phyloP scores from a whole-genome alignment of 2,329 filamentous ascomycete species.

The Cladosporium sp. region DNA sequence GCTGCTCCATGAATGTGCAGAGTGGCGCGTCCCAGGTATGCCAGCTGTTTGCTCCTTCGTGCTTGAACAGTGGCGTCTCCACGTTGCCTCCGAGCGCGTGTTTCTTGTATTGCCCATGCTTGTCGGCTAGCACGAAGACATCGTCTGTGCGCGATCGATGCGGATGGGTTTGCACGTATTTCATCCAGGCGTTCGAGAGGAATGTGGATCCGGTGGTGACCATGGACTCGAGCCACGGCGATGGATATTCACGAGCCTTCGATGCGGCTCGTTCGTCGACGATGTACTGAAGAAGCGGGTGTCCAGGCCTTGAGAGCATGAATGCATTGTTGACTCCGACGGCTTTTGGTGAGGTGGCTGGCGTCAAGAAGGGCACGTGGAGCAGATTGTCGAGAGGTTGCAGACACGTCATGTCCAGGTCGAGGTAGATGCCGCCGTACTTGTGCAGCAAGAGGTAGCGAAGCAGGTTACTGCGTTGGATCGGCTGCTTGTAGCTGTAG shows the following conservation, averaged over 20 bases:
- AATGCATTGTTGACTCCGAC: slow-evolving; percentile 31
- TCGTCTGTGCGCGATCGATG: slow-evolving; percentile 11
- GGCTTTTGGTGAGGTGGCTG: slow-evolving; percentile 21
- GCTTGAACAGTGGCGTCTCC: slow-evolving; percentile 25
- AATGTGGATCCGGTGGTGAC: slow-evolving; percentile 29
- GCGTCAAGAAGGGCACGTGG: slow-evolving; percentile 22
- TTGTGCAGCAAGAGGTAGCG: slow-evolving; percentile 26
- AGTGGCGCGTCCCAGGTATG: slow-evolving; percentile 25
- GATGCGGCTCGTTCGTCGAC: slow-evolving; percentile 16
- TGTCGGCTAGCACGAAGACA: slow-evolving; percentile 25
- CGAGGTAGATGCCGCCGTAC: slow-evolving; percentile 28
- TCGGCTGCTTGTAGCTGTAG: slow-evolving; percentile 22
- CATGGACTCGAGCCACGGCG: slow-evolving; percentile 31
- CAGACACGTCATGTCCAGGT: slow-evolving; percentile 26
- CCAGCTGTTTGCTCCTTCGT: slow-evolving; percentile 28
- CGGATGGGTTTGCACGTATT: slow-evolving; percentile 16
- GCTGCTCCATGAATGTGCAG: slow-evolving; percentile 19
- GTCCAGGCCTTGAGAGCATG: slow-evolving; percentile 23
- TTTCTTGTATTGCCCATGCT: slow-evolving; percentile 19
- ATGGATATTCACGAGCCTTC: slow-evolving; percentile 21
- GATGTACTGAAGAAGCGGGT: slow-evolving; percentile 22
- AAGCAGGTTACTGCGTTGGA: slow-evolving; percentile 28
- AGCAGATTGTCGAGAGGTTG: slow-evolving; percentile 21
- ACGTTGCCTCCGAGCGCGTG: slow-evolving; percentile 27
- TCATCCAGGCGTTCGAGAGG: slow-evolving; percentile 27